These are phyloP conservation scores for Ascochyta fabae DNA, from an alignment of 2,329 filamentous ascomycete genomes.

Conservation along the genomic window DNA sequence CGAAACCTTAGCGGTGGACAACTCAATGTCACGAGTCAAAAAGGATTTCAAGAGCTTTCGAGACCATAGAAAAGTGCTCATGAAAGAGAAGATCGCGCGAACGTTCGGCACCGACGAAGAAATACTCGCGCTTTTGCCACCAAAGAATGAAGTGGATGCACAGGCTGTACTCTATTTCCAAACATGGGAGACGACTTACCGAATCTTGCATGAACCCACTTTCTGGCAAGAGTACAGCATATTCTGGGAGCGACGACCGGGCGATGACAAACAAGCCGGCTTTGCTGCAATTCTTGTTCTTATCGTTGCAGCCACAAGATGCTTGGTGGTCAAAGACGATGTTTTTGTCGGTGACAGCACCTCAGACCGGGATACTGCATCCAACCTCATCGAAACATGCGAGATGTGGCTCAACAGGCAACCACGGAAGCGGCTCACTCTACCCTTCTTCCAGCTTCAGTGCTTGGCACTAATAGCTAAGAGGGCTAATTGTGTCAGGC, in stretches of 20 bases:
- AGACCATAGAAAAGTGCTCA: conserved; percentile 34
- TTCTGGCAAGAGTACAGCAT: conserved; percentile 59
- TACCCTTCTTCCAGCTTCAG: conserved; percentile 58
- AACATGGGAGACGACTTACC: conserved; percentile 59
- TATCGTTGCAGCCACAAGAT: conserved; percentile 49
- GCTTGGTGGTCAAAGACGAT: conserved; percentile 41
- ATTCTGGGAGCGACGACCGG: conserved; percentile 53
- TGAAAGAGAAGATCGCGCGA: conserved; percentile 29
- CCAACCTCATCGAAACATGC: conserved; percentile 47
- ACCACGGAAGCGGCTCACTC: conserved; percentile 60
- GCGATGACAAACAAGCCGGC: conserved; percentile 30
- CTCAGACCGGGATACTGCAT: conserved; percentile 48
- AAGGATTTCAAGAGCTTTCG: conserved; percentile 44
- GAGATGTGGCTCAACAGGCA: conserved; percentile 54
- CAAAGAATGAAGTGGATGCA: conserved; percentile 48
- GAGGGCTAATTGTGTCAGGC: conserved; percentile 58
- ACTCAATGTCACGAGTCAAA: conserved; percentile 38
- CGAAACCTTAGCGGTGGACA: conserved; percentile 38
- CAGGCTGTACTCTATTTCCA: conserved; percentile 57
- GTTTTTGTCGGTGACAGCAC: conserved; percentile 54
- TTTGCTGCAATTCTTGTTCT: conserved; percentile 52
- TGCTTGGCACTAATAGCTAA: conserved; percentile 60
- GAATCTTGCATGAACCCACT: conserved; percentile 60
- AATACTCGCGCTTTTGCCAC: conserved; percentile 47
- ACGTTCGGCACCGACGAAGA: conserved; percentile 37